A percentile compares a stretch with the other conserved stretches of the same genome.
These are phyloP conservation scores for Phytopythium montanum DNA, from an alignment of 352 stramenopile species.

Conservation along the genomic window DNA sequence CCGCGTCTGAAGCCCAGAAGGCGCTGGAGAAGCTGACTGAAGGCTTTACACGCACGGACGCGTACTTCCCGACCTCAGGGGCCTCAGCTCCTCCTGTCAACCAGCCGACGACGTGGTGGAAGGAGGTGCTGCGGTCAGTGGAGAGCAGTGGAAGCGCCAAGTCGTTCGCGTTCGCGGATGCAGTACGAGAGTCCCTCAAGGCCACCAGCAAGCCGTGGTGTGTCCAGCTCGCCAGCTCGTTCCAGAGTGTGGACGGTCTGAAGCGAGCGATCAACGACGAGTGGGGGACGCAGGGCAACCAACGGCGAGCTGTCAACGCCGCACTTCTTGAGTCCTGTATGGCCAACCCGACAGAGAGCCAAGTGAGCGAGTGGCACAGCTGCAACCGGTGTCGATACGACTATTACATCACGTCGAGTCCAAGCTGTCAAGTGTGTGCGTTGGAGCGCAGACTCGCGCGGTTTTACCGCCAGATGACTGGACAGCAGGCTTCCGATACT, in stretches of 20 bases:
- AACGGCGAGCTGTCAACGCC: not conserved
- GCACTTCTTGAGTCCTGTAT: not conserved
- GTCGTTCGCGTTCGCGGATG: not conserved
- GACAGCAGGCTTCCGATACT: conserved; percentile 9
- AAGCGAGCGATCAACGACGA: not conserved
- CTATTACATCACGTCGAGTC: not conserved
- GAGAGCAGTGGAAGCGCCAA: not conserved
- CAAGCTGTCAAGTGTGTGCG: not conserved
- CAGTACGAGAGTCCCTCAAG: not conserved
- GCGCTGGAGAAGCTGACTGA: not conserved
- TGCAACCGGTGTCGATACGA: not conserved
- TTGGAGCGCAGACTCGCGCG: not conserved
- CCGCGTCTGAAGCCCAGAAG: not conserved
- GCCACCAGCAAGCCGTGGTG: not conserved
- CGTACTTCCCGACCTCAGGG: not conserved
- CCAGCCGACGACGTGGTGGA: not conserved
- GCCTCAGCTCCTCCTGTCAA: not conserved
- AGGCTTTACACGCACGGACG: not conserved
- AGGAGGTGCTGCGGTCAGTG: not conserved
- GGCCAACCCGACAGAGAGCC: not conserved
- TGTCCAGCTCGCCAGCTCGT: not conserved
- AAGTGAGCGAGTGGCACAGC: not conserved
- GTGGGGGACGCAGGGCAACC: not conserved
- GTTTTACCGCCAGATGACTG: conserved; percentile 10
- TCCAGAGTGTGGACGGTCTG: not conserved